Evolutionary conservation across 2,329 filamentous ascomycete species (phyloP).

Genomic region (Aureobasidium sp.): DNA sequence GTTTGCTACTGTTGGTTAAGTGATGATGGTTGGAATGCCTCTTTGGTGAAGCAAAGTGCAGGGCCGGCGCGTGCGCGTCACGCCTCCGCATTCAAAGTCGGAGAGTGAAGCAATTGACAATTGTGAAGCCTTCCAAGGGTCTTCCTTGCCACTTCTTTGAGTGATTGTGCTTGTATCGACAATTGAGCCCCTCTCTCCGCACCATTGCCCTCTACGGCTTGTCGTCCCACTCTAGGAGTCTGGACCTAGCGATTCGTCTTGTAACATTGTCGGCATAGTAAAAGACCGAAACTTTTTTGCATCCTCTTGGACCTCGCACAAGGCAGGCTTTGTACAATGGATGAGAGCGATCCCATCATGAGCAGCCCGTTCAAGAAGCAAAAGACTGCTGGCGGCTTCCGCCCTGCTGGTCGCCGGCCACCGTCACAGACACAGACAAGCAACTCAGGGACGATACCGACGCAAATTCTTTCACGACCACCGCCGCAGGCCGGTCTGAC

Average conservation of each 20-base stretch:
- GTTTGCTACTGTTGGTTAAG: background rate
- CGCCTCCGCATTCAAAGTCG: slow-evolving; percentile 2
- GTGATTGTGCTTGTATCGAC: background rate
- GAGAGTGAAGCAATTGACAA: slow-evolving; percentile 2
- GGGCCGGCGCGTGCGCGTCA: slow-evolving; percentile 1
- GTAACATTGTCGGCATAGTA: background rate
- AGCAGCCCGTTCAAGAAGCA: slow-evolving; percentile 30
- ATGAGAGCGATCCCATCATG: slow-evolving; percentile 28
- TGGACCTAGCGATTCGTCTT: background rate
- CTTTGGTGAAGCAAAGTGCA: background rate
- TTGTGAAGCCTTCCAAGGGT: background rate
- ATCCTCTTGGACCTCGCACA: background rate
- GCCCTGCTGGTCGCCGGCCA: slow-evolving; percentile 35
- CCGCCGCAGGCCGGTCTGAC: slow-evolving; percentile 17
- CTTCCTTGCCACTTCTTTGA: slow-evolving; percentile 10
- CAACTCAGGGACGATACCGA: slow-evolving; percentile 18
- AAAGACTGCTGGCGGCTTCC: slow-evolving; percentile 25
- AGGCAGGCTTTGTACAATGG: slow-evolving; percentile 14
- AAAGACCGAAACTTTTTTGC: background rate
- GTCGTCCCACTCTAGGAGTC: background rate
- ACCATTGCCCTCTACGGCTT: background rate
- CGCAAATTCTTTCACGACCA: slow-evolving; percentile 21
- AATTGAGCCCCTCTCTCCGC: background rate
- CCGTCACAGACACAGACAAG: slow-evolving; percentile 3
- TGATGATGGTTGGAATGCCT: background rate